Evolutionary conservation across 108 stramenopile species (phyloP), one percentile per base, ranked within the genome.

Genomic region (Seminavis robusta): DNA sequence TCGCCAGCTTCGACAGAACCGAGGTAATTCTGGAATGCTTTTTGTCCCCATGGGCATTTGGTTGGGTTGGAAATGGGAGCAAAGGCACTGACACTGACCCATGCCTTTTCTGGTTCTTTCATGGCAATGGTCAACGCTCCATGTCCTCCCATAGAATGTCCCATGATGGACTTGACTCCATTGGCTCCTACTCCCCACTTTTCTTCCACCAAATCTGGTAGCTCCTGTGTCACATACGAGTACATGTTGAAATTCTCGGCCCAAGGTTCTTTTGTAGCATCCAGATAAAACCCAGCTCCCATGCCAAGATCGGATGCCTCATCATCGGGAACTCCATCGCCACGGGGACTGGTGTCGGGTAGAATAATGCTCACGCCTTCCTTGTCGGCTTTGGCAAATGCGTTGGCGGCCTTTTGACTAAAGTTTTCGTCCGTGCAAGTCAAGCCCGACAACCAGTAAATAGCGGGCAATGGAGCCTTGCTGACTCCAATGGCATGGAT

Each of bases 351-450:
- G 11, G 87, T 88, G 50, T 85, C 87, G 29, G 81, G 81, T 1
- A 65, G 41, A 21, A 85, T 60, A 20, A 98, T 69, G 28, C 92
- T 94, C 33, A 98, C 61, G 20, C 86, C 81, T 45, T 87, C 68
- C 42, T 72, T 55, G 27, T 81, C 82, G 2, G 86, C 90, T 48
- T 75, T 60, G 30, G 58, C 48, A 59, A 92, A 92, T 11, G 90
- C 90, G 15, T 61, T 52, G 29, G 85, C 89, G 1, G 83, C 85
- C 69, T 97, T 98, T 47, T 71, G 74, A 36, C 83, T 73, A 69
- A 97, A 95, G 64, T 96, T 98, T 31, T 94, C 90, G 54, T 90
- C 93, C 23, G 90, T 93, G 60, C 98, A 97, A n/a, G 98, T 98
- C 47, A 98, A 67, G 0, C 98, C 95, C 33, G 76, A 76, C 39